phyloP scores from a whole-genome alignment of 2,329 filamentous ascomycete species.

The Verticillium tricorpus region DNA sequence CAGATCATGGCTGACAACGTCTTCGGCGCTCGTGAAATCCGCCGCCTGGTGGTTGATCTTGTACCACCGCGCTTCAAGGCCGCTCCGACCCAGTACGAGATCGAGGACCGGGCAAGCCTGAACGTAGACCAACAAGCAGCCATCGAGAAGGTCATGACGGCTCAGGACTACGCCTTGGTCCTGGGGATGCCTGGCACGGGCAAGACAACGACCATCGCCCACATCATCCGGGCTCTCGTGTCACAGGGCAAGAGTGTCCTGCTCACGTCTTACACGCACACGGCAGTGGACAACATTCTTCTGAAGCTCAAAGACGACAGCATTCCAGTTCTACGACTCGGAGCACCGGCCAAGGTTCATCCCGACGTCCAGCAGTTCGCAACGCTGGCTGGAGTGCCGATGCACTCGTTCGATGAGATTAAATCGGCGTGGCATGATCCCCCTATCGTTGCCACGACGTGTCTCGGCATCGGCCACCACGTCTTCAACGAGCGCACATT shows the following conservation, averaged over 20 bases:
- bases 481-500: constrained; percentile 87
- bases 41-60: constrained; percentile 76
- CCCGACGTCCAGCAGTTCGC: constrained; percentile 83
- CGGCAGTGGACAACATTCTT: constrained; percentile 95
- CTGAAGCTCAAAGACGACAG: constrained; percentile 80
- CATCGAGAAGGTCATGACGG: constrained; percentile 93
- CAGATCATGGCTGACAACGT: constrained; percentile 82
- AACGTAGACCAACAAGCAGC: constrained; percentile 85
- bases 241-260: constrained; percentile 89
- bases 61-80: constrained; percentile 69
- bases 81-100: constrained; percentile 56
- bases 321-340: constrained; percentile 79
- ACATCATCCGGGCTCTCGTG: constrained; percentile 88
- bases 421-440: constrained; percentile 78
- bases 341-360: constrained; percentile 80
- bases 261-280: constrained; percentile 93
- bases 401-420: constrained; percentile 76
- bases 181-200: constrained; percentile 97
- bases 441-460: constrained; percentile 90
- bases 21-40: constrained; percentile 66
- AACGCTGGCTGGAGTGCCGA: constrained; percentile 69
- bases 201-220: constrained; percentile 96
- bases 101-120: constrained; percentile 61
- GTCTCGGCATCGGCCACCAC: constrained; percentile 83
- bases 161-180: constrained; percentile 92